These are phyloP conservation scores for Capsella bursapastoris DNA, from an alignment of 345 rosid genomes.

Conservation along the genomic window DNA sequence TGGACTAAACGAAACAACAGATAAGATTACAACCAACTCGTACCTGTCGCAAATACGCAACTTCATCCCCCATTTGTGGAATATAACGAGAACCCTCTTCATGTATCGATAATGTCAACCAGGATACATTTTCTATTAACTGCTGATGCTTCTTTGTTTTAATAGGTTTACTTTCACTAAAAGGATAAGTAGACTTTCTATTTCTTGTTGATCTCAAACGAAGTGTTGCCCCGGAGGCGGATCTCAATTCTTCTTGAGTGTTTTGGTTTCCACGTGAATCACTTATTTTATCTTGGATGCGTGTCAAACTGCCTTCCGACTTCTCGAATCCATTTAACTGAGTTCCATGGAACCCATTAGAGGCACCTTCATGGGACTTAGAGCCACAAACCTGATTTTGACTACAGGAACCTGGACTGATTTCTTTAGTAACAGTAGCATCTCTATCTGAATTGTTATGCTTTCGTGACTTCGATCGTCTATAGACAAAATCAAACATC, in stretches of 20 bases:
- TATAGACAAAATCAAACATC: slow-evolving; percentile 79
- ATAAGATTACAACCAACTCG: slow-evolving; percentile 29
- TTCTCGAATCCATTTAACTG: slow-evolving; percentile 48
- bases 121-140: slow-evolving; percentile 62
- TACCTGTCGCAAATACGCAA: slow-evolving; percentile 92
- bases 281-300: slow-evolving; percentile 41
- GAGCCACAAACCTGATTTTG: slow-evolving; percentile 44
- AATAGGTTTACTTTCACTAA: slow-evolving; percentile 62
- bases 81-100: slow-evolving; percentile 93
- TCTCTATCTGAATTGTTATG: slow-evolving; percentile 49
- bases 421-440: slow-evolving; percentile 50
- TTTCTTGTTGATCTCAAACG: slow-evolving; percentile 82
- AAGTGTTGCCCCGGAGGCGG: slow-evolving; percentile 67
- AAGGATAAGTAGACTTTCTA: slow-evolving; percentile 67
- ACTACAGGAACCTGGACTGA: slow-evolving; percentile 50
- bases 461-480: slow-evolving; percentile 67
- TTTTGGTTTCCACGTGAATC: slow-evolving; percentile 52
- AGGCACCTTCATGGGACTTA: slow-evolving; percentile 49
- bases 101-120: slow-evolving; percentile 81
- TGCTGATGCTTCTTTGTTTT: slow-evolving; percentile 60
- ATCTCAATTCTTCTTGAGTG: slow-evolving; percentile 65
- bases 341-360: slow-evolving; percentile 47
- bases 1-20: slow-evolving; percentile 20
- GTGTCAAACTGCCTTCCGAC: slow-evolving; percentile 44
- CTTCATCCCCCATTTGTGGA: slow-evolving; percentile 91